These are phyloP conservation scores for Rhazya stricta DNA, from an alignment of 257 asterid species.

Conservation along the genomic window DNA sequence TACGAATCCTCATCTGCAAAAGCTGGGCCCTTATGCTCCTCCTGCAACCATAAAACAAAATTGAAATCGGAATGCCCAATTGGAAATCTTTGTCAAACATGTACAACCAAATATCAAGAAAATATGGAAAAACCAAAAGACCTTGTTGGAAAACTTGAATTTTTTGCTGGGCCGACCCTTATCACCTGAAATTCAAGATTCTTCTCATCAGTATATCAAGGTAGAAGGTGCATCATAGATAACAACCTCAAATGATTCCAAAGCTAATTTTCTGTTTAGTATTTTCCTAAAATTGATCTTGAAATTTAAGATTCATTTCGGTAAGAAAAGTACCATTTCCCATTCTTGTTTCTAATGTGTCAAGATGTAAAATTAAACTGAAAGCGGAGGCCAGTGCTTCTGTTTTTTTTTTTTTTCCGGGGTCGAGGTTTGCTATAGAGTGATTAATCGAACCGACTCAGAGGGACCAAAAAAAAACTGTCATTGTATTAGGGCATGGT, in stretches of 20 bases:
- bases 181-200: slow-evolving; percentile 58
- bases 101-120: not conserved
- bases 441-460: not conserved
- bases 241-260: not conserved
- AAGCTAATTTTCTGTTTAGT: not conserved
- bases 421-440: not conserved
- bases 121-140: slow-evolving; percentile 14
- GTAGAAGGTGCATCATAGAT: not conserved
- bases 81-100: not conserved
- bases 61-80: not conserved
- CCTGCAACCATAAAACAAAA: slow-evolving; percentile 34
- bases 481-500: not conserved
- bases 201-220: not conserved
- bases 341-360: not conserved
- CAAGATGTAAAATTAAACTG: not conserved
- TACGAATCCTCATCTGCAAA: slow-evolving; percentile 41
- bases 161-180: slow-evolving; percentile 68
- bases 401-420: no score
- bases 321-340: slow-evolving; percentile 18
- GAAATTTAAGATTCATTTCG: not conserved
- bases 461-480: not conserved
- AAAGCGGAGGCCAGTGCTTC: not conserved
- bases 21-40: slow-evolving; percentile 39
- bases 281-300: not conserved
- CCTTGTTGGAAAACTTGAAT: slow-evolving; percentile 61